Base-by-base conservation (phyloP, 108 stramenopile genomes). In the Fistulifera solaris region DNA sequence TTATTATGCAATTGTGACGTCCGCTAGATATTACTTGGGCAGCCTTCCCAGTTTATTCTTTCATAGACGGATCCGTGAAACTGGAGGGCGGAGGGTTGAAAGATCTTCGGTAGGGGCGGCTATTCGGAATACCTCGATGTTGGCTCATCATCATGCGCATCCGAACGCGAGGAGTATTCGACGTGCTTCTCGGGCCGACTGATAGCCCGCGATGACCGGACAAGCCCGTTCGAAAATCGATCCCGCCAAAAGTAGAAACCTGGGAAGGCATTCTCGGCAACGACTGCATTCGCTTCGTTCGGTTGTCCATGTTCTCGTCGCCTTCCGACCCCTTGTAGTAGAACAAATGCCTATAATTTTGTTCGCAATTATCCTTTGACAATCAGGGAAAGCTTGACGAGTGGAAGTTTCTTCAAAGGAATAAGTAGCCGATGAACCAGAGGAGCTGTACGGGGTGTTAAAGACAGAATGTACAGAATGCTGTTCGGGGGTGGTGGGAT, bases 221-320 rank as follows among this genome's bases (percentile, higher is more conserved):
- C 41, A 65, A 19, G 24, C 71, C 71, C 3, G 57, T 61, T 4
- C 65, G 51, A 63, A 72, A 72, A 50, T 72, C 65, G 14, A 72
- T 43, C 10, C 19, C 50, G 12, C 22, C 25, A 51, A 27, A 27
- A 3, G 50, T 8, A 27, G 50, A 51, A 22, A 19, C 12, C 26
- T n/a, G 50, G 17, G 26, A 8, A 27, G 50, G 25, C n/a, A 21
- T 15, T 25, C 17, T n/a, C 18, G n/a, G 26, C 3, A 45, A 21
- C 7, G 19, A 45, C 11, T 45, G 44, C 40, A 5, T 45, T 2
- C 10, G 44, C 10, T 5, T 45, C 44, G 2, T 45, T 11, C 44
- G 44, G 8, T 21, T 21, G 4, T 54, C 13, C 28, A 13, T 5
- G 12, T 50, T 22, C 44, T 18, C 19, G 17, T 21, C 19, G 11